phyloP scores from a whole-genome alignment of 2,329 filamentous ascomycete genomes.

The Balansia obtecta region DNA sequence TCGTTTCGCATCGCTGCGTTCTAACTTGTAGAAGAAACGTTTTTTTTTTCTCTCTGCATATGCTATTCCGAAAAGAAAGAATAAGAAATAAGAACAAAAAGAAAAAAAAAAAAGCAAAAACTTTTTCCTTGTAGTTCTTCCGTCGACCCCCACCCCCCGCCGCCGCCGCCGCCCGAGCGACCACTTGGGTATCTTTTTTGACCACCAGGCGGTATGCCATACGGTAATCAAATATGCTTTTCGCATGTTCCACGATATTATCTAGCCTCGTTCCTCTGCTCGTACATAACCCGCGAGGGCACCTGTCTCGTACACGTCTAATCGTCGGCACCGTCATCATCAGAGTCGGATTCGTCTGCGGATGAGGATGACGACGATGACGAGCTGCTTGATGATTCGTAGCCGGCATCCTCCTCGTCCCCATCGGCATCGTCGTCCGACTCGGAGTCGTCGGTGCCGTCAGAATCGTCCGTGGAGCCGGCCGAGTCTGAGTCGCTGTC shows the following conservation, averaged over 20 bases:
- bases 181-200: slow-evolving; percentile 7
- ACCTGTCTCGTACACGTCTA: slow-evolving; percentile 2
- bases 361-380: slow-evolving; percentile 29
- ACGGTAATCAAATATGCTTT: not conserved
- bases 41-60: not conserved
- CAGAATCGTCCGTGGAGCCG: slow-evolving; percentile 26
- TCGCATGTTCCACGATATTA: too few relatives aligned
- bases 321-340: slow-evolving; percentile 12
- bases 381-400: slow-evolving; percentile 28
- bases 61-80: not conserved
- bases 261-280: not conserved
- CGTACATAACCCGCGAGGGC: slow-evolving; percentile 2
- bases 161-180: too few relatives aligned
- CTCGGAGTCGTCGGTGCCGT: slow-evolving; percentile 18
- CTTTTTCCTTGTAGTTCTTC: too few relatives aligned
- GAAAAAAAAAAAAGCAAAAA: not conserved
- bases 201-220: slow-evolving; percentile 3
- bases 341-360: slow-evolving; percentile 22
- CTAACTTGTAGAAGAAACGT: not conserved
- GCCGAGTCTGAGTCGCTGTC: slow-evolving; percentile 20
- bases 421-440: slow-evolving; percentile 13
- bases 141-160: too few relatives aligned
- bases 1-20: not conserved
- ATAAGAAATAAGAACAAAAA: not conserved
- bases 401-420: slow-evolving; percentile 7